phyloP scores from a whole-genome alignment of 2,329 filamentous ascomycete genomes.

The Hymenoscyphus fructigenus region DNA sequence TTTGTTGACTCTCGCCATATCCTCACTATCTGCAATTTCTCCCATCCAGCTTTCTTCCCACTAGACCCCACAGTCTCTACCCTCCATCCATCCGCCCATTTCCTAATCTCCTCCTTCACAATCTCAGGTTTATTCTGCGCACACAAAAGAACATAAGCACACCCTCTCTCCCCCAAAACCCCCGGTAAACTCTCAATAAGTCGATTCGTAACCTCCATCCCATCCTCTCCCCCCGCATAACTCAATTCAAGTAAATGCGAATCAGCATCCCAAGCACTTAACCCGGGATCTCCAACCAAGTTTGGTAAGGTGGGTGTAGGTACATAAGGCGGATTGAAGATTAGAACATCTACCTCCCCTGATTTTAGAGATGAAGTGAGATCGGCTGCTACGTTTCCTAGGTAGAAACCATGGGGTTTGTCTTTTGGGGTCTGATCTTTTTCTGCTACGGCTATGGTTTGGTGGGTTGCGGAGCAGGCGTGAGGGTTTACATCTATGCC shows the following conservation, averaged over 20 bases:
- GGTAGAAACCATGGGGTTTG: slow-evolving; percentile 48
- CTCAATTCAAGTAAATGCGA: slow-evolving; percentile 80
- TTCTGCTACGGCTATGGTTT: slow-evolving; percentile 60
- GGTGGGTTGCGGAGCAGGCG: slow-evolving; percentile 72
- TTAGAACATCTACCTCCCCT: slow-evolving; percentile 71
- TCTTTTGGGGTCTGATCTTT: slow-evolving; percentile 39
- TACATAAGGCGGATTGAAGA: slow-evolving; percentile 98
- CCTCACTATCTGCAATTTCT: slow-evolving; percentile 85
- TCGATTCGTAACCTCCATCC: slow-evolving; percentile 90
- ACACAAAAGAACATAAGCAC: slow-evolving; percentile 88
- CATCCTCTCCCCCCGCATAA: slow-evolving; percentile 84
- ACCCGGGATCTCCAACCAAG: slow-evolving; percentile 39
- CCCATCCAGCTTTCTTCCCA: slow-evolving; percentile 89
- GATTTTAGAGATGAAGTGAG: slow-evolving; percentile 61
- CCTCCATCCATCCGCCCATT: slow-evolving; percentile 63
- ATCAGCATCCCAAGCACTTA: slow-evolving; percentile 67
- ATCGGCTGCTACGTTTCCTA: slow-evolving; percentile 70
- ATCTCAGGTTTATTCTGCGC: slow-evolving; percentile 82
- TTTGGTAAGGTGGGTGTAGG: slow-evolving; percentile 74
- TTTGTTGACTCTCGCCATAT: slow-evolving; percentile 61
- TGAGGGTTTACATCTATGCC: slow-evolving; percentile 84
- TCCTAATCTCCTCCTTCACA: slow-evolving; percentile 62
- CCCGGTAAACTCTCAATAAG: slow-evolving; percentile 68
- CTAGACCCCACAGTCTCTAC: slow-evolving; percentile 78
- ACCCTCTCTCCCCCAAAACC: slow-evolving; percentile 65